Conservation (phyloP, 2,329 filamentous ascomycete species). For the Diaporthe sp. region DNA sequence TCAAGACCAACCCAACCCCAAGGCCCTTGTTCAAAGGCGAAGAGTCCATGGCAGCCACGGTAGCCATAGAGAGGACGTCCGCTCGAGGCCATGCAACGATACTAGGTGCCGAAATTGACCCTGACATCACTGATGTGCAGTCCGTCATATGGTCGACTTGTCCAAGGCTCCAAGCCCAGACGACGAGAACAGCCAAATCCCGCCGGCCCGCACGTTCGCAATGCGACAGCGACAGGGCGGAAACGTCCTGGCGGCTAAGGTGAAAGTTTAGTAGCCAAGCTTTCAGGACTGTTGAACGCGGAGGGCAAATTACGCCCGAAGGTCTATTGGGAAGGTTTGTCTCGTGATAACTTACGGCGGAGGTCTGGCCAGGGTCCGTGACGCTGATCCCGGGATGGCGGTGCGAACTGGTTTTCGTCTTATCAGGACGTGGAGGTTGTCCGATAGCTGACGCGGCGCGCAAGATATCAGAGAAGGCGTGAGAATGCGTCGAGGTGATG, state of each 20-base stretch:
- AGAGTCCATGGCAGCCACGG: conserved; percentile 42
- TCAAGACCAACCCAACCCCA: conserved; percentile 38
- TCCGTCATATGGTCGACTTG: conserved; percentile 1
- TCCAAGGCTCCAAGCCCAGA: conserved; percentile 20
- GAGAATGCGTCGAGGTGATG: not conserved
- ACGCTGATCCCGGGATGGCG: conserved; percentile 12
- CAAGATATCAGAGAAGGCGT: conserved; percentile 2
- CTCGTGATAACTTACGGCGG: conserved; percentile 29
- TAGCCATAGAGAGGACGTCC: conserved; percentile 50
- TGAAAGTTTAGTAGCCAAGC: conserved; percentile 32
- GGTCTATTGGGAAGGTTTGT: conserved; percentile 20
- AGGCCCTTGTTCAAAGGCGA: conserved; percentile 34
- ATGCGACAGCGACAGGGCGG: conserved; percentile 18
- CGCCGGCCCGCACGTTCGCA: conserved; percentile 16
- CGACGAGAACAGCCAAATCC: conserved; percentile 16
- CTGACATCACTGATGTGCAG: conserved; percentile 25
- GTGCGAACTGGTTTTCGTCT: conserved; percentile 20
- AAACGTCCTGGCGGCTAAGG: conserved; percentile 35
- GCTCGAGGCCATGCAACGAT: conserved; percentile 59
- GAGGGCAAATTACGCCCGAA: conserved; percentile 32
- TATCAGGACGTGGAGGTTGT: not conserved
- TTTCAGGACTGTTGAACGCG: not conserved
- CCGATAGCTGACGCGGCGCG: conserved; percentile 18
- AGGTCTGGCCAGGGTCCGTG: conserved; percentile 41
- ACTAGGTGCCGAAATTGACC: conserved; percentile 59